These are phyloP conservation scores for Leccinum uliginosum DNA, from an alignment of 768 basidiomycete species.

Conservation along the genomic window DNA sequence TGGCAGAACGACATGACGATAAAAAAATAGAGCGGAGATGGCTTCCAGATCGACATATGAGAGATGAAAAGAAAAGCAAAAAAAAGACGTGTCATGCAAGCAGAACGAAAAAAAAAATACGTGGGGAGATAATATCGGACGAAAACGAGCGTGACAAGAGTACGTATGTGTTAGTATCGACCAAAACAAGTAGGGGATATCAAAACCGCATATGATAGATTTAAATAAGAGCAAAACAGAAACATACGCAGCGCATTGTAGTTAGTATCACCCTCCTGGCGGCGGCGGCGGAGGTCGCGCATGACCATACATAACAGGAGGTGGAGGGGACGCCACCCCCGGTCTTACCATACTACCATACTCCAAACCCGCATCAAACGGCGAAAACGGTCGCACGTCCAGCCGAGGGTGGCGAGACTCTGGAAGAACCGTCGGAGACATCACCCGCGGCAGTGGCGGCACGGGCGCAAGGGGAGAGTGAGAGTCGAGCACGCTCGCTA, in stretches of 20 bases:
- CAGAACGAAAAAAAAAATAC: background rate
- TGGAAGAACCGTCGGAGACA: slow-evolving; percentile 1
- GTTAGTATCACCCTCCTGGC: slow-evolving; percentile 13
- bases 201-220: background rate
- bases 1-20: background rate
- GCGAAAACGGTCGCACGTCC: slow-evolving; percentile 45
- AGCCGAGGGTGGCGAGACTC: slow-evolving; percentile 14
- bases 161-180: background rate
- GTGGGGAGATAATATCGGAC: background rate
- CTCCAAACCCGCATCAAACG: slow-evolving; percentile 36
- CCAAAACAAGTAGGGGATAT: background rate
- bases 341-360: slow-evolving; percentile 6
- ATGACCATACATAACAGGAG: slow-evolving; percentile 2
- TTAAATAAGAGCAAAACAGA: background rate
- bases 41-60: background rate
- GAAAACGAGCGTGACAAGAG: background rate
- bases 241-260: background rate
- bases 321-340: slow-evolving; percentile 2
- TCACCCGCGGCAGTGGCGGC: slow-evolving; percentile 8
- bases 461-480: slow-evolving; percentile 14
- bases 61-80: background rate
- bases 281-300: slow-evolving; percentile 6
- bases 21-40: background rate
- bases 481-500: slow-evolving; percentile 34
- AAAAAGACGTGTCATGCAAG: background rate